phyloP scores from a whole-genome alignment of 2,329 filamentous ascomycete genomes.

The Monosporascus ibericus region DNA sequence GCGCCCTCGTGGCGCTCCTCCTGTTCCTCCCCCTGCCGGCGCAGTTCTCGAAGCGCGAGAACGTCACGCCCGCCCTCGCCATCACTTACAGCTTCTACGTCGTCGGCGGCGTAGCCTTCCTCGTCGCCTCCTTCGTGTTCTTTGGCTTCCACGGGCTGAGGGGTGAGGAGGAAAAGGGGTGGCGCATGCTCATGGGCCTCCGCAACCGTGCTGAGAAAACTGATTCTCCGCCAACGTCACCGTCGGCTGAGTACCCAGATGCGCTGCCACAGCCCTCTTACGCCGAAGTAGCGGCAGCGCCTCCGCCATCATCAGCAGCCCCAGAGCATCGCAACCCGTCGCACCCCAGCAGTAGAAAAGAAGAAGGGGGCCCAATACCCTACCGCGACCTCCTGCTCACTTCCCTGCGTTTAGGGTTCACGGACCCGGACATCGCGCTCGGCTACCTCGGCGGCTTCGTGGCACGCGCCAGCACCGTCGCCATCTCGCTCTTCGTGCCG shows the following conservation, averaged over 20 bases:
- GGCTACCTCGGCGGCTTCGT: conserved; percentile 94
- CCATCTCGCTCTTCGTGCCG: conserved; percentile 90
- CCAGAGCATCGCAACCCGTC: background rate
- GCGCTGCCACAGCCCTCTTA: background rate
- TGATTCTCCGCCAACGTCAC: no score
- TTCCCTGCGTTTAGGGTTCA: conserved; percentile 64
- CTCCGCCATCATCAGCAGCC: background rate
- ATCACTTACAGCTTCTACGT: conserved; percentile 84
- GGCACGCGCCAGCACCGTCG: conserved; percentile 87
- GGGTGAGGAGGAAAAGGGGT: conserved; percentile 75
- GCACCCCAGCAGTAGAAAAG: background rate
- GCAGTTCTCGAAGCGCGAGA: conserved; percentile 63
- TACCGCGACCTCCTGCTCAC: conserved; percentile 56
- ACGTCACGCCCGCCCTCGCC: conserved; percentile 66
- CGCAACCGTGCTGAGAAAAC: conserved; percentile 1
- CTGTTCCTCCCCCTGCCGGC: conserved; percentile 85
- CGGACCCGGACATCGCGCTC: conserved; percentile 70
- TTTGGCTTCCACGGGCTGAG: conserved; percentile 64
- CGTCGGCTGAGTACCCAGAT: no score
- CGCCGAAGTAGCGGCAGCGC: background rate
- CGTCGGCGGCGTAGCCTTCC: conserved; percentile 65
- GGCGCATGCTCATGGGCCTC: conserved; percentile 49
- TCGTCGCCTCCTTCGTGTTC: conserved; percentile 69
- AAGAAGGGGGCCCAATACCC: conserved; percentile 35
- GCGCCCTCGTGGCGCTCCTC: conserved; percentile 75